These are phyloP conservation scores for Rhizophlyctis rosea DNA, from an alignment of 192 early-diverging fungal species.

Conservation along the genomic window DNA sequence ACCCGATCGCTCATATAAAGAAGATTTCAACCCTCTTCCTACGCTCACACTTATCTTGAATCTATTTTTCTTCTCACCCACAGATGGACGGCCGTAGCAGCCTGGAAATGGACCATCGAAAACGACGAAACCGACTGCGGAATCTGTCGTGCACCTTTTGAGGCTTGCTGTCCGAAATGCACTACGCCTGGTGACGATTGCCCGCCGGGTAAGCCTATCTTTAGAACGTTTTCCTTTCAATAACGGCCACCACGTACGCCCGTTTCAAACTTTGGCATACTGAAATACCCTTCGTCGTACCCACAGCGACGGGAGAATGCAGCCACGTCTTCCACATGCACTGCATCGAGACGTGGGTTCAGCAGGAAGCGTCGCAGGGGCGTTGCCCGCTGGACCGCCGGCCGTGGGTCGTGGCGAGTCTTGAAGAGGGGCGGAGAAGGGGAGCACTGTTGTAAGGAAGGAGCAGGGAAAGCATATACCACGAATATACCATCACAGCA, in stretches of 20 bases:
- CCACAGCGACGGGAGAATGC: conserved; percentile 83
- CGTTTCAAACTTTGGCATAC: background rate
- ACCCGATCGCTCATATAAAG: too few relatives aligned
- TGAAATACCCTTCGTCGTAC: background rate
- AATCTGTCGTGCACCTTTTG: conserved; percentile 83
- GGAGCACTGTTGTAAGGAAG: too few relatives aligned
- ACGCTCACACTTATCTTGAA: too few relatives aligned
- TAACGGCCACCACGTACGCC: background rate
- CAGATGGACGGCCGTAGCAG: conserved; percentile 74
- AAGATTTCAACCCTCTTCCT: too few relatives aligned
- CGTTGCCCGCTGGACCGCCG: conserved; percentile 88
- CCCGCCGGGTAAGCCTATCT: conserved; percentile 53
- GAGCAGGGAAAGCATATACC: too few relatives aligned
- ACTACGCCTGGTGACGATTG: conserved; percentile 86
- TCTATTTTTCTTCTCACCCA: background rate
- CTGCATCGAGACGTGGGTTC: conserved; percentile 59
- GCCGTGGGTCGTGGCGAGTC: too few relatives aligned
- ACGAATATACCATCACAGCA: too few relatives aligned
- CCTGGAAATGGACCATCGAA: conserved; percentile 79
- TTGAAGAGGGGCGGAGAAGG: too few relatives aligned
- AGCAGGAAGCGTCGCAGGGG: conserved; percentile 63
- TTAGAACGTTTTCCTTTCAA: background rate
- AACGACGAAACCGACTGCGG: conserved; percentile 88
- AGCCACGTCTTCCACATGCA: conserved; percentile 93
- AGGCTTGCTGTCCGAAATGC: conserved; percentile 81